Percentiles rank a stretch among this genome's conserved stretches.
These are phyloP conservation scores for Parastagonospora nodorum DNA, from an alignment of 2,329 filamentous ascomycete species.

Conservation along the genomic window DNA sequence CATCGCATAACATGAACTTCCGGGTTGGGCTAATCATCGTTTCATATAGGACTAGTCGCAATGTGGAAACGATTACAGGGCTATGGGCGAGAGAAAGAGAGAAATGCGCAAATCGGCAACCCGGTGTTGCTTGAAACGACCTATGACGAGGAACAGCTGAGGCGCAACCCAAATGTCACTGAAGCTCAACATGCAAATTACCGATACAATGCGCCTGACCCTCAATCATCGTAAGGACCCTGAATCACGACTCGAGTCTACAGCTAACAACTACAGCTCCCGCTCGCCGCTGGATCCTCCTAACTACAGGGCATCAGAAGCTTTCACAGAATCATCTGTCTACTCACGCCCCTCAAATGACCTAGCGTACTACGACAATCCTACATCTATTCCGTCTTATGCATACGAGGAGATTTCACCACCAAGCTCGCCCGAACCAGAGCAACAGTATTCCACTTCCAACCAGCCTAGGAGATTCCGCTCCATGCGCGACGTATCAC, in stretches of 20 bases:
- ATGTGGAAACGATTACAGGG: conserved; percentile 62
- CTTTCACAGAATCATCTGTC: conserved; percentile 58
- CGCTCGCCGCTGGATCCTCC: conserved; percentile 29
- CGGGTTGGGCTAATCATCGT: conserved; percentile 28
- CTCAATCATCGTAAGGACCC: conserved; percentile 30
- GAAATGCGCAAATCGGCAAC: conserved; percentile 47
- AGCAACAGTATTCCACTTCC: conserved; percentile 19
- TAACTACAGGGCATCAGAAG: conserved; percentile 32
- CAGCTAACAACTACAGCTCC: conserved; percentile 15
- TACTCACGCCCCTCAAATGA: conserved; percentile 63
- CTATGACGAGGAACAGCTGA: conserved; percentile 52
- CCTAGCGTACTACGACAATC: conserved; percentile 27
- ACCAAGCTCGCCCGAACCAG: conserved; percentile 47
- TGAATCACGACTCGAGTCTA: background rate
- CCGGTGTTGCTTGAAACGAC: conserved; percentile 53
- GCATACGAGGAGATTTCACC: conserved; percentile 43
- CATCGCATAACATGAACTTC: background rate
- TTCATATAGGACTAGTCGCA: conserved; percentile 25
- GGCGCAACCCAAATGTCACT: conserved; percentile 39
- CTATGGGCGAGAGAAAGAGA: conserved; percentile 49
- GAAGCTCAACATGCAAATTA: conserved; percentile 36
- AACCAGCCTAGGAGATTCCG: conserved; percentile 32
- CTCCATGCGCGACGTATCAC: conserved; percentile 46
- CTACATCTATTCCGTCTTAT: conserved; percentile 21
- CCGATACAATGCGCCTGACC: conserved; percentile 27